Evolutionary conservation across 805 yeast species (phyloP).

Genomic region (Metschnikowia borealis): DNA sequence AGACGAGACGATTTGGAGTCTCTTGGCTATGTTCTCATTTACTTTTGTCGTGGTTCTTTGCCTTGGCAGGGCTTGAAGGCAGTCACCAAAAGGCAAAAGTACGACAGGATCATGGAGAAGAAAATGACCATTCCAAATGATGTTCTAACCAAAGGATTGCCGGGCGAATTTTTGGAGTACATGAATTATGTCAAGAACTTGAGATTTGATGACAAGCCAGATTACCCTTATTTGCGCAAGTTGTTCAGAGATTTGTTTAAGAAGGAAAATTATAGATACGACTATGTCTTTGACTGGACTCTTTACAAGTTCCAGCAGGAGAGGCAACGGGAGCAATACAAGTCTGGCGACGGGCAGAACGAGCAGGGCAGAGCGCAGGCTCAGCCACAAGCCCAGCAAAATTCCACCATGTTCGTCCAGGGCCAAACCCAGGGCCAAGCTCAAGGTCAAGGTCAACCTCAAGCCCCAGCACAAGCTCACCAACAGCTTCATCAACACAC

Average conservation of each 20-base stretch:
- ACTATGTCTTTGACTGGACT: conserved; percentile 96
- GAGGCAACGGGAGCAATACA: conserved; percentile 46
- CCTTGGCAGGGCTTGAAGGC: conserved; percentile 24
- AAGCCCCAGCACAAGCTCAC: conserved; percentile 8
- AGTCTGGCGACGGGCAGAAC: conserved; percentile 25
- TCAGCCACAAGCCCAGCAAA: conserved; percentile 15
- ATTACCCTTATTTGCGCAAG: conserved; percentile 82
- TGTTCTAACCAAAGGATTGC: conserved; percentile 56
- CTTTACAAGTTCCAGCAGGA: conserved; percentile 69
- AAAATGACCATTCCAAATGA: conserved; percentile 22
- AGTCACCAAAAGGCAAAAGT: conserved; percentile 21
- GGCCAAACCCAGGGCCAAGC: neutral
- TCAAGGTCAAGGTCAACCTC: conserved; percentile 2
- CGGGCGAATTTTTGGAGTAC: conserved; percentile 83
- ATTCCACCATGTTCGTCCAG: neutral
- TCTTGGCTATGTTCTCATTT: conserved; percentile 20
- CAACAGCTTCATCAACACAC: conserved; percentile 9
- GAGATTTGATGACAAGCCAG: conserved; percentile 95
- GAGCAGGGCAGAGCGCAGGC: conserved; percentile 22
- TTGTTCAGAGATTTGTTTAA: conserved; percentile 84
- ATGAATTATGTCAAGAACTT: conserved; percentile 84
- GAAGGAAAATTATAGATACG: conserved; percentile 85
- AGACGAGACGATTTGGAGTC: conserved; percentile 22
- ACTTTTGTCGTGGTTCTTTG: conserved; percentile 21
- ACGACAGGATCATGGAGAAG: conserved; percentile 23